phyloP scores from a whole-genome alignment of 192 early-diverging fungal genomes.

The Podila horticola region DNA sequence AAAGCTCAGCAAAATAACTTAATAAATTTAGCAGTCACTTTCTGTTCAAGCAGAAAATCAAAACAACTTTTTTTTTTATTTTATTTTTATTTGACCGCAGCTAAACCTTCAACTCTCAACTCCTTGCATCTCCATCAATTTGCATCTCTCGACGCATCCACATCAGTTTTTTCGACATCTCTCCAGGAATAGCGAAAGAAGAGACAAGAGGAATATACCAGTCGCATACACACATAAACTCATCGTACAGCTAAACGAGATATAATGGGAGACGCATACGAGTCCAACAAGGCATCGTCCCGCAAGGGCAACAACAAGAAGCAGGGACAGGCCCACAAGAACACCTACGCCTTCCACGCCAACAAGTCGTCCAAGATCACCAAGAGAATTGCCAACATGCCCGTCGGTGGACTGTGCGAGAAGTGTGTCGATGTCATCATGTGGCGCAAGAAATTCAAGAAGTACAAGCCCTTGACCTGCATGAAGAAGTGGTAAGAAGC shows the following conservation, averaged over 20 bases:
- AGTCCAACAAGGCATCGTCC: conserved; percentile 56
- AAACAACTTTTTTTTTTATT: too few species aligned
- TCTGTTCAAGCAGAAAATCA: too few species aligned
- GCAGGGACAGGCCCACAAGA: conserved; percentile 88
- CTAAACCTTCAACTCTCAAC: too few species aligned
- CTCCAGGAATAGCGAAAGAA: too few species aligned
- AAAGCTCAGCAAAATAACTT: too few species aligned
- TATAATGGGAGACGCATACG: conserved; percentile 23
- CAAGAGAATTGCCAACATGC: conserved; percentile 77
- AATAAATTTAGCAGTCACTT: too few species aligned
- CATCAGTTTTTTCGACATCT: too few species aligned
- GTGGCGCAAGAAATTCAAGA: conserved; percentile 93
- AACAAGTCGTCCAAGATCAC: conserved; percentile 89
- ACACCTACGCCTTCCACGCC: conserved; percentile 84
- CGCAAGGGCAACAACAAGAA: conserved; percentile 76
- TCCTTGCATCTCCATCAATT: too few species aligned
- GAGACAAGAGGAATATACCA: too few species aligned
- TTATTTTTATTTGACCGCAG: too few species aligned
- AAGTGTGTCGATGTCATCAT: conserved; percentile 79
- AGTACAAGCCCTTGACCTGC: conserved; percentile 96
- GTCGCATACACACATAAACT: too few species aligned
- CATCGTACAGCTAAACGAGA: neutral
- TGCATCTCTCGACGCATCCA: too few species aligned
- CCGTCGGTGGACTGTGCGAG: conserved; percentile 83
- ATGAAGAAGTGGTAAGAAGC: conserved; percentile 83